Evolutionary conservation across 2,329 filamentous ascomycete species (phyloP).

Genomic region (Fusarium xyrophilum): DNA sequence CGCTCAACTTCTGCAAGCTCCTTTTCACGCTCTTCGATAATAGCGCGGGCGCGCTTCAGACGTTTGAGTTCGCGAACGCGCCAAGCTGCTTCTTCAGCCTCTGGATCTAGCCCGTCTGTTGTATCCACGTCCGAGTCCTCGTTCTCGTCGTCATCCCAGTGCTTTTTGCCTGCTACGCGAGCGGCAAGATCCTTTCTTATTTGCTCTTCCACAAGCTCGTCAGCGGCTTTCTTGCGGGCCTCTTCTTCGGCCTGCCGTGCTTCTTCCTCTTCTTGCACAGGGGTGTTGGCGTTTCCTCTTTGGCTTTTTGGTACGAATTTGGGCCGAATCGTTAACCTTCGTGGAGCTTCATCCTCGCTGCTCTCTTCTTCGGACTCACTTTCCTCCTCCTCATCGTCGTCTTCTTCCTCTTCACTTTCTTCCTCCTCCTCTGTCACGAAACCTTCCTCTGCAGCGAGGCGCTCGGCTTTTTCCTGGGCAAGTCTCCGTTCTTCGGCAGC

Average conservation of each 20-base stretch:
- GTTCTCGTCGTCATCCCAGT: conserved; percentile 83
- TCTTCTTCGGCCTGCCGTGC: conserved; percentile 60
- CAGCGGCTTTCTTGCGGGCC: conserved; percentile 71
- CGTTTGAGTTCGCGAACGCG: conserved; percentile 89
- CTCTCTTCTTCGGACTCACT: conserved; percentile 55
- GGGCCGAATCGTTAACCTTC: conserved; percentile 65
- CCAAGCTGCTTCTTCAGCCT: conserved; percentile 90
- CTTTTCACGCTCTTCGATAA: conserved; percentile 81
- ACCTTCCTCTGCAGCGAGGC: conserved; percentile 63
- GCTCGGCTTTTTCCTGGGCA: conserved; percentile 59
- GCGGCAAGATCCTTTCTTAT: conserved; percentile 82
- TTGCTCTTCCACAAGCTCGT: conserved; percentile 86
- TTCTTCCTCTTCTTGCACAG: conserved; percentile 46
- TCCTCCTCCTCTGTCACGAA: conserved; percentile 66
- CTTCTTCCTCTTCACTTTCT: conserved; percentile 48
- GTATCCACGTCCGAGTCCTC: conserved; percentile 83
- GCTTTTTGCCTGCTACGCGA: conserved; percentile 76
- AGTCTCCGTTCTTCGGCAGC: conserved; percentile 56
- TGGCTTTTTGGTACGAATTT: conserved; percentile 69
- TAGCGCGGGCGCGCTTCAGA: conserved; percentile 83
- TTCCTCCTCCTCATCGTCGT: conserved; percentile 47
- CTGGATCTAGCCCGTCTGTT: conserved; percentile 83
- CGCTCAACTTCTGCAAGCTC: conserved; percentile 91
- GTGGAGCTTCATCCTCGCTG: conserved; percentile 64
- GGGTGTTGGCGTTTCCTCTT: conserved; percentile 48